phyloP scores from a whole-genome alignment of 768 basidiomycete species.

The Brasilioporus rufonigricans region DNA sequence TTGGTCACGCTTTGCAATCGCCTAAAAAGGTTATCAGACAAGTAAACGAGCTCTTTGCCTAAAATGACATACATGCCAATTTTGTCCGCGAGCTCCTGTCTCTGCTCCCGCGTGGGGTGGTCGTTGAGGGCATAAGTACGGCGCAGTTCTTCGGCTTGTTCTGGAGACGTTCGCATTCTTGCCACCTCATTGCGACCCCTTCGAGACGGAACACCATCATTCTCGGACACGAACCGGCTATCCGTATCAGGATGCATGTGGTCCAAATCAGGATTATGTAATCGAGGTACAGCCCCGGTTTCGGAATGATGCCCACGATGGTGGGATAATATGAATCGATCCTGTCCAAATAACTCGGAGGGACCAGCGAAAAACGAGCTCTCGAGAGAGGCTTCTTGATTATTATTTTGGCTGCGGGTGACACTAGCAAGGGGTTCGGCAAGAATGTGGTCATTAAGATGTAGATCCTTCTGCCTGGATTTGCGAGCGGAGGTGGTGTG shows the following conservation, averaged over 20 bases:
- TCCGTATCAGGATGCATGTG: constrained; percentile 51
- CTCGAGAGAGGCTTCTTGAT: constrained; percentile 24
- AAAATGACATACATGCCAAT: constrained; percentile 69
- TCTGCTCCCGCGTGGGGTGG: constrained; percentile 67
- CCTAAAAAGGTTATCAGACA: constrained; percentile 45
- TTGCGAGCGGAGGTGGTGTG: constrained; percentile 26
- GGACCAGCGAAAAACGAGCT: constrained; percentile 33
- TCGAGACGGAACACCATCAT: constrained; percentile 37
- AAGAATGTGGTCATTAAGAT: constrained; percentile 29
- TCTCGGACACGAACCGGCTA: constrained; percentile 51
- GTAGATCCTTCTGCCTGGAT: constrained; percentile 33
- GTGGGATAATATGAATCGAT: constrained; percentile 33
- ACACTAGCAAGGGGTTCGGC: constrained; percentile 14
- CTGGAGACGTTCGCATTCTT: constrained; percentile 60
- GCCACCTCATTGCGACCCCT: constrained; percentile 29
- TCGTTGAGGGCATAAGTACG: constrained; percentile 61
- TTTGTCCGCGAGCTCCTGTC: constrained; percentile 60
- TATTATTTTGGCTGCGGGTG: constrained; percentile 4
- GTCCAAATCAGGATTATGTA: constrained; percentile 43
- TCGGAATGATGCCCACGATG: constrained; percentile 31
- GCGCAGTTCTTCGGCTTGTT: constrained; percentile 68
- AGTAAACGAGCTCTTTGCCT: constrained; percentile 5
- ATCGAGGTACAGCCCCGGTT: constrained; percentile 21
- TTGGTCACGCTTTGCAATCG: constrained; percentile 78
- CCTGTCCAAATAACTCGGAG: constrained; percentile 30